A percentile compares a stretch with the other conserved stretches of the same genome.
Conservation (phyloP, 441 rosid genomes). For the Pelargonium cotyledonis region DNA sequence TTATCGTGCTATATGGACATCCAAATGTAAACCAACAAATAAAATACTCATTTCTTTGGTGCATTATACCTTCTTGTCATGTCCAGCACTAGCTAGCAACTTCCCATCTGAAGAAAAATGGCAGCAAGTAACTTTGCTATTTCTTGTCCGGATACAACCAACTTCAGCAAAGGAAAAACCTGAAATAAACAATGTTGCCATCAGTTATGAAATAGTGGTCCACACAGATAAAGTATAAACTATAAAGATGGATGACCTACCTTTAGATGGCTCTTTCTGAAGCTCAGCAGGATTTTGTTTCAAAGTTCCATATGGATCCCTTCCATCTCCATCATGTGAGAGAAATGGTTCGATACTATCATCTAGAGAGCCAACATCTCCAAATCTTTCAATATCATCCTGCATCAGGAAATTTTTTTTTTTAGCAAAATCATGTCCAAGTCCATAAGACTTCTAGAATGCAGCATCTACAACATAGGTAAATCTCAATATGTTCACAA, state of each 20-base stretch:
- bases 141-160: constrained; percentile 50
- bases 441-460: constrained; percentile 10
- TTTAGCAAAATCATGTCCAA: constrained; percentile 10
- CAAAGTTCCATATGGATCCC: constrained; percentile 37
- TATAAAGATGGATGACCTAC: constrained; percentile 21
- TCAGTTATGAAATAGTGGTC: not conserved
- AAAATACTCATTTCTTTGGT: constrained; percentile 6
- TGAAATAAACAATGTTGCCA: constrained; percentile 23
- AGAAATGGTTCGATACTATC: constrained; percentile 53
- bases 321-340: constrained; percentile 45
- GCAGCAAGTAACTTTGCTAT: constrained; percentile 65
- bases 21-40: not conserved
- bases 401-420: constrained; percentile 25
- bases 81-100: constrained; percentile 63
- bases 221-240: constrained; percentile 6
- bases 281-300: constrained; percentile 40
- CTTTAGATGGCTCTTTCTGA: constrained; percentile 46
- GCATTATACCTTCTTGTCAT: constrained; percentile 54
- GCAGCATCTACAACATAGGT: not conserved
- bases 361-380: constrained; percentile 45
- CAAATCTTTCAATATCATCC: constrained; percentile 62
- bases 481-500: not conserved
- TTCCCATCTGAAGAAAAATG: constrained; percentile 77
- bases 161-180: constrained; percentile 61
- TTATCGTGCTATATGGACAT: not conserved